A percentile compares a stretch with the other conserved stretches of the same genome.
Conservation (phyloP, 1,284 basidiomycete species). For the Ustanciosporium gigantosporum region DNA sequence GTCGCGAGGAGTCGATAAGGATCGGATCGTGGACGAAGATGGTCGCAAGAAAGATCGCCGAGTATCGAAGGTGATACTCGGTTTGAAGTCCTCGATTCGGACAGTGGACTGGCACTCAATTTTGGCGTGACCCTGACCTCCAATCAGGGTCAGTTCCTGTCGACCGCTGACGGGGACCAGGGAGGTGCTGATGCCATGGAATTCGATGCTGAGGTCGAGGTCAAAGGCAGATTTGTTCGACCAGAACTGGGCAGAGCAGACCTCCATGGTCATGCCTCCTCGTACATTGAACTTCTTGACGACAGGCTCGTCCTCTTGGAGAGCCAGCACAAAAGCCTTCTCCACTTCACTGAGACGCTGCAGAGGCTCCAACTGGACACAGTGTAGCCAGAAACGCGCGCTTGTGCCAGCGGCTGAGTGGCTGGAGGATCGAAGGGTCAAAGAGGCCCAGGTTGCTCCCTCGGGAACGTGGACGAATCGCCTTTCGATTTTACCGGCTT, state of each 20-base stretch:
- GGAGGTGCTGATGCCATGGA: slow-evolving; percentile 57
- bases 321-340: slow-evolving; percentile 52
- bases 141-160: slow-evolving; percentile 52
- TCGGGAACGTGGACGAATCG: slow-evolving; percentile 58
- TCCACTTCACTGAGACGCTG: slow-evolving; percentile 55
- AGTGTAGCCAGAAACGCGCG: slow-evolving; percentile 60
- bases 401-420: slow-evolving; percentile 51
- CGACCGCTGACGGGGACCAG: slow-evolving; percentile 43
- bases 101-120: slow-evolving; percentile 50
- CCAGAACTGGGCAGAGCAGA: slow-evolving; percentile 61
- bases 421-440: slow-evolving; percentile 51
- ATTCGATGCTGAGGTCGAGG: slow-evolving; percentile 58
- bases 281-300: slow-evolving; percentile 56
- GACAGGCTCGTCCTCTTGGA: slow-evolving; percentile 59
- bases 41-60: slow-evolving; percentile 57
- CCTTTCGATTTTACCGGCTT: slow-evolving; percentile 55
- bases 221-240: slow-evolving; percentile 55
- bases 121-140: slow-evolving; percentile 55
- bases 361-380: slow-evolving; percentile 59
- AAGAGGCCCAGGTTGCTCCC: slow-evolving; percentile 61
- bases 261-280: slow-evolving; percentile 59
- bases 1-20: slow-evolving; percentile 53
- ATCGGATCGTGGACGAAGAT: slow-evolving; percentile 38
- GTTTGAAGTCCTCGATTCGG: slow-evolving; percentile 57
- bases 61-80: slow-evolving; percentile 56